These are phyloP conservation scores for Boletus sp. DNA, from an alignment of 1,284 basidiomycete species.

Conservation along the genomic window DNA sequence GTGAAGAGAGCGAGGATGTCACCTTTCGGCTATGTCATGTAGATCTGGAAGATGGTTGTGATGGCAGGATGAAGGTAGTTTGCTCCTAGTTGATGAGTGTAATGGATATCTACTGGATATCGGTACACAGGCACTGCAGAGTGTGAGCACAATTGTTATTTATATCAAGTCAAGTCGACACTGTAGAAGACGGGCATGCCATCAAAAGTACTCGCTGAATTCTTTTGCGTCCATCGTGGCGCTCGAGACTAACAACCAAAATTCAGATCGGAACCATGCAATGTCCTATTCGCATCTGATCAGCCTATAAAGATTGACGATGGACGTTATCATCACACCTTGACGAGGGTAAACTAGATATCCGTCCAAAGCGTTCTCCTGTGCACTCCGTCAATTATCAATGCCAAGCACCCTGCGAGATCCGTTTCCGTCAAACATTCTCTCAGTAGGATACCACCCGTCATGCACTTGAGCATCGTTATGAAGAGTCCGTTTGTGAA, in stretches of 20 bases:
- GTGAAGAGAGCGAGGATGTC: conserved; percentile 99
- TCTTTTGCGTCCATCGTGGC: conserved; percentile 98
- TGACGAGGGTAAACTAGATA: conserved; percentile 95
- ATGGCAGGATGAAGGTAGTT: conserved; percentile 99
- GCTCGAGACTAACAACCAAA: conserved; percentile 90
- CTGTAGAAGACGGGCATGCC: conserved; percentile 92
- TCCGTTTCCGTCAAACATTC: conserved; percentile 97
- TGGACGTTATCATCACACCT: conserved; percentile 62
- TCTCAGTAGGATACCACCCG: conserved; percentile 96
- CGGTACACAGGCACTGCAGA: conserved; percentile 88
- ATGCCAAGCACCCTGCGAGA: conserved; percentile 87
- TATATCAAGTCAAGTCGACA: conserved; percentile 33
- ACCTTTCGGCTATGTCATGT: conserved; percentile 98
- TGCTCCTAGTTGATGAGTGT: conserved; percentile 96
- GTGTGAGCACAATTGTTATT: conserved; percentile 6
- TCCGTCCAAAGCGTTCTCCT: conserved; percentile 96
- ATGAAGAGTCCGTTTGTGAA: conserved; percentile 89
- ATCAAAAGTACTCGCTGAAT: conserved; percentile 96
- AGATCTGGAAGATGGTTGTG: conserved; percentile 98
- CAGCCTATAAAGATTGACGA: conserved; percentile 18
- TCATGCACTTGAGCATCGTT: conserved; percentile 98
- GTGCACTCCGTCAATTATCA: conserved; percentile 98
- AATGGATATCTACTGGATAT: conserved; percentile 98
- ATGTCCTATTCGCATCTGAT: conserved; percentile 70
- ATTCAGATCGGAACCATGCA: conserved; percentile 93